Evolutionary conservation across 306 rosid species (phyloP), one percentile per base, ranked within the genome.

Genomic region (Arachis stenosperma): DNA sequence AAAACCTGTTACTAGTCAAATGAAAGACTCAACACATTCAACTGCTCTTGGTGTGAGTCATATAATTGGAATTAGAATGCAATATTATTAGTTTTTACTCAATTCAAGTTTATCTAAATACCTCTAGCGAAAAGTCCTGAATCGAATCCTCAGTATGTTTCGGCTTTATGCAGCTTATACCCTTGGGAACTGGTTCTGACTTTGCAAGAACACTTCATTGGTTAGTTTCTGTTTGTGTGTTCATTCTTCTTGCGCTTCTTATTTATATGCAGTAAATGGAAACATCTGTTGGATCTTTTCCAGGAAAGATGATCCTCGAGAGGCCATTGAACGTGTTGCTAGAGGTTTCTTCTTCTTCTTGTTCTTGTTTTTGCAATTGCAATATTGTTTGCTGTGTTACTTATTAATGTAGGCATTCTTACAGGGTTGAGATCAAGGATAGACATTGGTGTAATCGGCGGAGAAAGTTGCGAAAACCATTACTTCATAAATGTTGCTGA

Each of bases 111-210:
- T 3, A 75, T 48, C 65, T 39, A 41, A 65, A 69, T 47, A 67
- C 67, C 64, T 71, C 70, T 63, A 56, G 48, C 48, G 51, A 75
- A 22, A 39, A 62, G 67, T 73, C 60, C 56, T 59, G 51, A 57
- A 69, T 77, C 78, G 65, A 75, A 48, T 74, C 64, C 63, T 64
- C 69, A 9, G 59, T 54, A 29, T 77, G 70, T 64, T 79, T 44
- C 74, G 81, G 62, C 74, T 72, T 83, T 84, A 27, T 88, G 79
- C 90, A 94, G 99, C 86, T 94, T 56, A 91, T 94, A 55, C 99
- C 99, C 69, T 74, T 94, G 59, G 99, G 99, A 52, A 94, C 99
- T 46, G 99, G 97, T 57, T 91, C 97, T 7, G 99, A 94, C 75
- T 94, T 94, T 73, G 95, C 97, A 54, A 81, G 92, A 83, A 81